A percentile compares a stretch with the other conserved stretches of the same genome.
These are phyloP conservation scores for Penicillium roqueforti DNA, from an alignment of 495 filamentous ascomycete genomes.

Conservation along the genomic window DNA sequence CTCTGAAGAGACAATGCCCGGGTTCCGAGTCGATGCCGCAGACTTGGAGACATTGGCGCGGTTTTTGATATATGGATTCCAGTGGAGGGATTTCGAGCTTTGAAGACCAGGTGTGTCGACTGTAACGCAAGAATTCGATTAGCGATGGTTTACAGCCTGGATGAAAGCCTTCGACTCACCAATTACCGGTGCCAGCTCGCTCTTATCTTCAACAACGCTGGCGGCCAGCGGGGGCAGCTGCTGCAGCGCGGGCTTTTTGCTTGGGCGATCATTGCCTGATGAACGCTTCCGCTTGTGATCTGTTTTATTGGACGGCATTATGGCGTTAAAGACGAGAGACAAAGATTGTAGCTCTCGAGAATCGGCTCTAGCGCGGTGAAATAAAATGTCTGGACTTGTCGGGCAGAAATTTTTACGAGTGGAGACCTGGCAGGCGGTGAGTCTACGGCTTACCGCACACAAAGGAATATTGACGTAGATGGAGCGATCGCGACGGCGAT, in stretches of 20 bases:
- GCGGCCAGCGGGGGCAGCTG: conserved; percentile 46
- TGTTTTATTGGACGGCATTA: conserved; percentile 49
- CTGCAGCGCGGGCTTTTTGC: conserved; percentile 60
- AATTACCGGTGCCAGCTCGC: conserved; percentile 60
- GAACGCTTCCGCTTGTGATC: conserved; percentile 73
- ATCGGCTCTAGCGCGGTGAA: conserved; percentile 17
- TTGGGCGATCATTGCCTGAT: conserved; percentile 51
- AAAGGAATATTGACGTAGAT: conserved; percentile 23
- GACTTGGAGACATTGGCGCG: conserved; percentile 37
- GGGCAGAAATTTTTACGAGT: conserved; percentile 30
- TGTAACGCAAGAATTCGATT: conserved; percentile 26
- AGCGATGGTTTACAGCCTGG: conserved; percentile 2
- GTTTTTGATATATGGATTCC: conserved; percentile 60
- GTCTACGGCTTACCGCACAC: conserved; percentile 12
- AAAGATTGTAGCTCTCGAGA: conserved; percentile 7
- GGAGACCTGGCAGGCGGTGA: conserved; percentile 23
- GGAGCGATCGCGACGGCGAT: neutral
- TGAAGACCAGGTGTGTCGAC: conserved; percentile 66
- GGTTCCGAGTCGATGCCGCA: conserved; percentile 39
- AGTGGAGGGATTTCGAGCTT: conserved; percentile 50
- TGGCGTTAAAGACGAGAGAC: conserved; percentile 13
- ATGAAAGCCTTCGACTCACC: conserved; percentile 13
- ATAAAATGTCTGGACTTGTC: conserved; percentile 24
- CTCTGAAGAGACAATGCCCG: conserved; percentile 48
- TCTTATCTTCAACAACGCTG: conserved; percentile 53